Conservation (phyloP, 2,329 filamentous ascomycete species). For the Mycosphaerella arachidis region DNA sequence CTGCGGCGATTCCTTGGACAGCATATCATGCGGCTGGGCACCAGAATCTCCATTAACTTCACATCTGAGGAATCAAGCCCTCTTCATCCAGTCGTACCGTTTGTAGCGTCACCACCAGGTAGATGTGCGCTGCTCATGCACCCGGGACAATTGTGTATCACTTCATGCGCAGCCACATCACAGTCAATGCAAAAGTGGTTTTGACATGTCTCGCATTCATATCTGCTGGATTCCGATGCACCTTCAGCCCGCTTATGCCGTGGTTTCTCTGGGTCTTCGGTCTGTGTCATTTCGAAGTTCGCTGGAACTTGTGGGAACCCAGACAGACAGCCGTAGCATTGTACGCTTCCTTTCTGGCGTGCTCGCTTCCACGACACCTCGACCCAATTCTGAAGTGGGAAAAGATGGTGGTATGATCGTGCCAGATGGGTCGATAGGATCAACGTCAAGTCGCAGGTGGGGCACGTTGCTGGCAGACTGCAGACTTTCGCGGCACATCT, state of each 20-base stretch:
- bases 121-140: conserved; percentile 55
- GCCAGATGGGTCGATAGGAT: conserved; percentile 92
- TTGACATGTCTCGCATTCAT: conserved; percentile 80
- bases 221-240: conserved; percentile 79
- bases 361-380: conserved; percentile 83
- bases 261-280: conserved; percentile 14
- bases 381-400: conserved; percentile 83
- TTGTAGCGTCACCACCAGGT: conserved; percentile 20
- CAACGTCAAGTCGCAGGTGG: conserved; percentile 82
- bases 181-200: conserved; percentile 98
- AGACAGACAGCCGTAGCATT: conserved; percentile 75
- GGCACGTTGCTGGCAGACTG: conserved; percentile 82
- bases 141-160: conserved; percentile 92
- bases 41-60: too few species aligned
- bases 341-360: conserved; percentile 37
- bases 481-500: conserved; percentile 87
- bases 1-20: too few species aligned
- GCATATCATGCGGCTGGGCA: too few species aligned
- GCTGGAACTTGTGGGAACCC: conserved; percentile 58
- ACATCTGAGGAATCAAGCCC: too few species aligned
- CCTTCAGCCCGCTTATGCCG: conserved; percentile 35
- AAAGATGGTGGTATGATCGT: conserved; percentile 88
- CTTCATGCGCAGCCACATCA: conserved; percentile 90
- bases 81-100: neutral
- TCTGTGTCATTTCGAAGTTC: conserved; percentile 18